Evolutionary conservation across 2,329 filamentous ascomycete genomes (phyloP), one percentile per base, ranked within the genome.

Genomic region (Blastomyces parvus): DNA sequence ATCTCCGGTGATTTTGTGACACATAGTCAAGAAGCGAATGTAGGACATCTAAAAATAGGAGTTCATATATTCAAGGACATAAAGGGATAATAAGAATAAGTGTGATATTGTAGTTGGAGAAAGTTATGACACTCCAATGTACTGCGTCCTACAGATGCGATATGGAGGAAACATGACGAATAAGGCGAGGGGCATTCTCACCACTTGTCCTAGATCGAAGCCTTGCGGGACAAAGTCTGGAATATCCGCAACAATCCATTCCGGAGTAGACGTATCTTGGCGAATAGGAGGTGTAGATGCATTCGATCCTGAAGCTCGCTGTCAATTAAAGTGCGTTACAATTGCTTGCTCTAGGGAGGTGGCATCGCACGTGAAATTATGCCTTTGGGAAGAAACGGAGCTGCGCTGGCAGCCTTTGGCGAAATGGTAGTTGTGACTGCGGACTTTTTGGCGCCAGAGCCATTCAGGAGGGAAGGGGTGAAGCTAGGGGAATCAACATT

Each of bases 401-500:
- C 89, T 27, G 93, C 94, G 74, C 84, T 94, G n/a, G 89, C 92
- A 62, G 90, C 89, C 76, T 95, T 91, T 1, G 91, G 90, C 8
- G 92, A 94, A 67, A 97, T 91, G 13, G 76, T 74, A 9, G 87
- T 27, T 9, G 87, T 91, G 11, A 76, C 73, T 9, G 87, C 14
- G 11, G 87, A 83, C 70, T 88, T 88, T 76, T 91, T 91, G 30
- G 72, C 69, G 14, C 72, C 72, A 1, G 72, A 72, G 44, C 75
- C 76, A 61, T 78, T 78, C 40, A 72, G 70, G 42, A 75, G 71
- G 27, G 84, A 78, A 46, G 93, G 93, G 0, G 91, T 97, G 74
- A 99, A 99, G 58, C 93, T 90, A 14, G 94, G 93, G 9, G 94
- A 97, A 71, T 97, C 94, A 72, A 96, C 94, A 75, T 96, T 99